Percentiles rank a stretch among this genome's conserved stretches.
phyloP scores from a whole-genome alignment of 192 early-diverging fungal species.

The Chytriomyces confervae region DNA sequence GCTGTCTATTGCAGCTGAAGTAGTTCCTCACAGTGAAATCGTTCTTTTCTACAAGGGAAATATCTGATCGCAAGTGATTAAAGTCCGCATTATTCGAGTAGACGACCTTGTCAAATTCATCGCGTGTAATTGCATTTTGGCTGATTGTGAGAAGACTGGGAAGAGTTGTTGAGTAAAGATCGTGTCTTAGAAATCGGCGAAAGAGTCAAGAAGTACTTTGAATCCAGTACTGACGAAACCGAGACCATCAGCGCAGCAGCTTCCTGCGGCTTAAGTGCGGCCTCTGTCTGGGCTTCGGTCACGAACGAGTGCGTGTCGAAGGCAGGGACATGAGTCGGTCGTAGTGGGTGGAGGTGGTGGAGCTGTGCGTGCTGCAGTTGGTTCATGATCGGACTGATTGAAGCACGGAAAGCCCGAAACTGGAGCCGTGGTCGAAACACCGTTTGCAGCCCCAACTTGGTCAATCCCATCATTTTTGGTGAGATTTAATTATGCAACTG shows the following conservation, averaged over 20 bases:
- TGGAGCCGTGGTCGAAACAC: too few species aligned
- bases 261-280: constrained; percentile 23
- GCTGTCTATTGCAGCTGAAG: not conserved
- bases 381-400: not conserved
- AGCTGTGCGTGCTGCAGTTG: not conserved
- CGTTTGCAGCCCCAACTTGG: too few species aligned
- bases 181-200: too few species aligned
- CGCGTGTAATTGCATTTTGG: constrained; percentile 37
- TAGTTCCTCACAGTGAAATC: constrained; percentile 68
- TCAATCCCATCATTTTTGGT: too few species aligned
- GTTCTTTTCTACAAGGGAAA: constrained; percentile 88
- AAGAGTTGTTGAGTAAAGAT: not conserved
- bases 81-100: constrained; percentile 92
- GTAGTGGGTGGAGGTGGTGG: not conserved
- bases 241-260: constrained; percentile 54
- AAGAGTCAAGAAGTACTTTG: too few species aligned
- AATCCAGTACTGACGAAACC: too few species aligned
- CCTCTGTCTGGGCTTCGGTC: not conserved
- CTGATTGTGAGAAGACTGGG: constrained; percentile 41
- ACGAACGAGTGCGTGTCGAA: constrained; percentile 12
- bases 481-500: too few species aligned
- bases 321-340: not conserved
- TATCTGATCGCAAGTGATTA: constrained; percentile 82
- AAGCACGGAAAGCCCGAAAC: too few species aligned
- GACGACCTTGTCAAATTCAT: constrained; percentile 65